Base-by-base conservation (phyloP, 345 rosid species). In the Ricinus communis region DNA sequence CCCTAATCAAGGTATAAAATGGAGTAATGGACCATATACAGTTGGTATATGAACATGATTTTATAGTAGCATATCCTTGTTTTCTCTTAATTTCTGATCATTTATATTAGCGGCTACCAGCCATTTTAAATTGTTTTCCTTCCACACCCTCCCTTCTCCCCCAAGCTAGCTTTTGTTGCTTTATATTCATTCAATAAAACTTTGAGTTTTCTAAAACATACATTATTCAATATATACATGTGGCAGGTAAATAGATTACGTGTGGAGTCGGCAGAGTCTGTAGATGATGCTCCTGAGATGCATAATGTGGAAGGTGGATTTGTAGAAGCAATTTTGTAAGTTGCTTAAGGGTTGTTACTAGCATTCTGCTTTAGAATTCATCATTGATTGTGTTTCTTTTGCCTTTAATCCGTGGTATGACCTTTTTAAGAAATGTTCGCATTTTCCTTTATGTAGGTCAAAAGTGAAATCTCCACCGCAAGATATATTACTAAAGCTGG, bases 271-370 rank as follows among this genome's bases (percentile, higher is more conserved):
- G 84, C 71, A 56, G 91, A 85, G 76, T 73, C 85, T 33, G 75
- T 55, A 3, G 91, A 86, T 69, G 96, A 87, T 69, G 85, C 78
- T 66, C 87, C 82, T 76, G 97, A 93, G 80, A 84, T 85, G 82
- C 87, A 90, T 77, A 88, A 92, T 78, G 85, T 95, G 62, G 99
- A 95, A 82, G 94, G 77, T 69, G 97, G 96, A 63, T 91, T 95
- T 79, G 94, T 95, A 66, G 99, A 93, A 71, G 88, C 97, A 68
- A 27, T 90, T 40, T 75, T 92, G 98, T 92, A 76, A 88, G 97
- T 83, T 79, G 52, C 45, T 56, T 22, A 55, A 27, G 36, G 68
- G 30, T 36, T 47, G 31, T 36, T 21, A 15, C 55, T 40, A 0
- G 49, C 59, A 33, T 45, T 49, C 25, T 61, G 45, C 30, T 19